These are phyloP conservation scores for Penicillium steckii DNA, from an alignment of 495 filamentous ascomycete species.

Conservation along the genomic window DNA sequence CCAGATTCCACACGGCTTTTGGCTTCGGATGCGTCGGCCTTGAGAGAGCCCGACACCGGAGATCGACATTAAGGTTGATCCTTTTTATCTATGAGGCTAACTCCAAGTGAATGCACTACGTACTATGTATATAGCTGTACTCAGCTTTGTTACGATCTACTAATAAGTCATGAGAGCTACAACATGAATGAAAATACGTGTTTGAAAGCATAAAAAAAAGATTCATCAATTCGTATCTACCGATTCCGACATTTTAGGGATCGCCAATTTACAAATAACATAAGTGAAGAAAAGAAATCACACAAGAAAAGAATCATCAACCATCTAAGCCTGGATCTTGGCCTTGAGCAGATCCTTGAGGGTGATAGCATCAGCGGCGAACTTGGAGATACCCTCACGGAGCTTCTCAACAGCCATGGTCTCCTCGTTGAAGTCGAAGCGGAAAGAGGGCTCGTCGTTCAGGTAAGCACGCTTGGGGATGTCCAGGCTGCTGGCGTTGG, in stretches of 20 bases:
- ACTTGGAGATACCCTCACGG: constrained; percentile 97
- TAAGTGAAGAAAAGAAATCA: constrained; percentile 18
- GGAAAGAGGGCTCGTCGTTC: constrained; percentile 84
- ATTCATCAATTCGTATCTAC: constrained; percentile 45
- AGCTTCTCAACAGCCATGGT: constrained; percentile 99
- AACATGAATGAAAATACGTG: no score
- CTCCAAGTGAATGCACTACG: no score
- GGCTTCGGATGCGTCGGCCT: constrained; percentile 8
- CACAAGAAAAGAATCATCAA: constrained; percentile 10
- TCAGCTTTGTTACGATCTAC: no score
- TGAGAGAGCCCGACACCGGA: constrained; percentile 2
- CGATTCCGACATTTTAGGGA: constrained; percentile 29
- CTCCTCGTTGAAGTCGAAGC: constrained; percentile 99
- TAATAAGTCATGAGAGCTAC: no score
- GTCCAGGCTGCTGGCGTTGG: constrained; percentile 61
- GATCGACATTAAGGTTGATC: not conserved
- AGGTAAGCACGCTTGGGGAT: constrained; percentile 90
- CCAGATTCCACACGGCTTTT: constrained; percentile 14
- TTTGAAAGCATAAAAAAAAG: not conserved
- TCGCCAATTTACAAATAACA: constrained; percentile 33
- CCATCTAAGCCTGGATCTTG: constrained; percentile 66
- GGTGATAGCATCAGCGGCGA: constrained; percentile 91
- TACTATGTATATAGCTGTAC: no score
- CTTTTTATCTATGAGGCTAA: no score
- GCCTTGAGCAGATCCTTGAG: constrained; percentile 88